Percentiles rank a stretch among this genome's conserved stretches.
phyloP scores from a whole-genome alignment of 805 yeast genomes.

The Brettanomyces custersianus region DNA sequence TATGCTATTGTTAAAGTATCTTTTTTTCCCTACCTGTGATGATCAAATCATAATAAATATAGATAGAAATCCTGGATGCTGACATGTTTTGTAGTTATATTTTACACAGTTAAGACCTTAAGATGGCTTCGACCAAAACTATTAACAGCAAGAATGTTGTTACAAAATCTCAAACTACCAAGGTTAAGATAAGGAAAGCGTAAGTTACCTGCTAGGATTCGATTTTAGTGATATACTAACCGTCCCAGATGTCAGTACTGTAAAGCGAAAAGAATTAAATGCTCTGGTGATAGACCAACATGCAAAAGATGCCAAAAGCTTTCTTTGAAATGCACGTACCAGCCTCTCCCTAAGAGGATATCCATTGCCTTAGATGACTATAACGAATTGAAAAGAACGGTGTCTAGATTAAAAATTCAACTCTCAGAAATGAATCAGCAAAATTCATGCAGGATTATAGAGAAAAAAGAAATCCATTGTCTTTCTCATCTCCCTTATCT shows the following conservation, averaged over 20 bases:
- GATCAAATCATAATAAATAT: too few species aligned
- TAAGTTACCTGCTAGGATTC: too few species aligned
- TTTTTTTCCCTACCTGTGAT: too few species aligned
- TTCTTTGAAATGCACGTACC: conserved; percentile 12
- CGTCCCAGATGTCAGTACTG: conserved; percentile 13
- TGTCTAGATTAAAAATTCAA: conserved; percentile 9
- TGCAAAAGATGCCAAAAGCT: conserved; percentile 13
- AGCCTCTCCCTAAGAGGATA: conserved; percentile 15
- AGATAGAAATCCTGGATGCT: too few species aligned
- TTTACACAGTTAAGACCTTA: too few species aligned
- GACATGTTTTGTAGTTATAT: too few species aligned
- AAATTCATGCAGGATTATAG: background rate
- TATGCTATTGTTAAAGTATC: too few species aligned
- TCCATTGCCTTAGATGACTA: conserved; percentile 14
- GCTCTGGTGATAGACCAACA: conserved; percentile 18
- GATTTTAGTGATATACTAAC: too few species aligned
- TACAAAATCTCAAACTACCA: too few species aligned
- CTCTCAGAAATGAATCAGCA: conserved; percentile 2
- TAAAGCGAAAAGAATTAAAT: conserved; percentile 14
- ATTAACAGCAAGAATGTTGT: too few species aligned
- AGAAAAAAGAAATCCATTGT: background rate
- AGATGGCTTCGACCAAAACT: too few species aligned
- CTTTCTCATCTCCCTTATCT: background rate
- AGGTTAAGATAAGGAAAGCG: too few species aligned
- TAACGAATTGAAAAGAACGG: conserved; percentile 12